Evolutionary conservation across 371 early-diverging fungal genomes (phyloP).

Genomic region (Astathelohania contejeani): DNA sequence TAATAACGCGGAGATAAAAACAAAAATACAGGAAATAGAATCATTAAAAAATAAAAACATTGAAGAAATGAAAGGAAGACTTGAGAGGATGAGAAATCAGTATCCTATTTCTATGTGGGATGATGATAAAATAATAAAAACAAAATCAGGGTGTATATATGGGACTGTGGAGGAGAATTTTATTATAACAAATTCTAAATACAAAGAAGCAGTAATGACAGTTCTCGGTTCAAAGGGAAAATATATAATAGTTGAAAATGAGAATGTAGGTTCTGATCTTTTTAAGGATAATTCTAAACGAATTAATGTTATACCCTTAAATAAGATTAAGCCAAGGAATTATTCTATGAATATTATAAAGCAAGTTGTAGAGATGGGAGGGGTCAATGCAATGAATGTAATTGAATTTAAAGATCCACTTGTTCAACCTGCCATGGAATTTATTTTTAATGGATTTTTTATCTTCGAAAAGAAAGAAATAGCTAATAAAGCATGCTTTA

Average conservation of each 20-base stretch:
- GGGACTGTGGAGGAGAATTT: conserved; percentile 49
- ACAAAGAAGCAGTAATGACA: conserved; percentile 51
- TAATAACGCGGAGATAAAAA: background rate
- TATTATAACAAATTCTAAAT: conserved; percentile 47
- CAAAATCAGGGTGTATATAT: no score
- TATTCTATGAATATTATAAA: conserved; percentile 14
- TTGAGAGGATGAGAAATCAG: background rate
- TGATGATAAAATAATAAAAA: no score
- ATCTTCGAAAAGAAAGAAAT: conserved; percentile 58
- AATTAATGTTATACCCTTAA: conserved; percentile 86
- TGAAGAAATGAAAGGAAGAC: background rate
- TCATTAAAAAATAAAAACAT: background rate
- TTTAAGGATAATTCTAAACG: conserved; percentile 64
- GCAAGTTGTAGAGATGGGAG: conserved; percentile 53
- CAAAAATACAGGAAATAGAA: background rate
- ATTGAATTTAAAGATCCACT: conserved; percentile 61
- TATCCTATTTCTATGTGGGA: no score
- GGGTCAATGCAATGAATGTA: conserved; percentile 61
- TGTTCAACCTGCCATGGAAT: conserved; percentile 63
- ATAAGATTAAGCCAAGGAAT: conserved; percentile 59
- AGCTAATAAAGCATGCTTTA: conserved; percentile 66
- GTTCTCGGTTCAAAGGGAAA: conserved; percentile 43
- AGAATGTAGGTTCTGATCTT: conserved; percentile 65
- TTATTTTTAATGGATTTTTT: conserved; percentile 76
- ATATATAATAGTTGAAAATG: conserved; percentile 67